Percentiles rank a stretch among this genome's conserved stretches.
Evolutionary conservation across 306 rosid genomes (phyloP).

Genomic region (Gillenia trifoliata): DNA sequence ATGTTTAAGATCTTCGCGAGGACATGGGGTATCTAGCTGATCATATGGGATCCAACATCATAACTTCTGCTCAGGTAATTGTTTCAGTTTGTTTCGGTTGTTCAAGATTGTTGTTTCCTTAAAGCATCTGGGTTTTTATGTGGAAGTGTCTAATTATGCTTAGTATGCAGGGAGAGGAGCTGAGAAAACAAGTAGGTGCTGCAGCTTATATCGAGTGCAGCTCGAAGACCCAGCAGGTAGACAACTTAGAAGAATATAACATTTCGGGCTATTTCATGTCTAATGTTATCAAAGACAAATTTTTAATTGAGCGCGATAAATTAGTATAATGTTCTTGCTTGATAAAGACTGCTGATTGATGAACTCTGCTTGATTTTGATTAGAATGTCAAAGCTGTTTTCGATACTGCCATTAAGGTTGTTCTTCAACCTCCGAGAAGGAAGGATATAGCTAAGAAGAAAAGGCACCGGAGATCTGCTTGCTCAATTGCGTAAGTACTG

Average conservation of each 20-base stretch:
- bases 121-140: neutral
- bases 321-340: neutral
- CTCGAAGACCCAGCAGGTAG: constrained; percentile 97
- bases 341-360: neutral
- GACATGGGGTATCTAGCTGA: constrained; percentile 64
- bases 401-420: constrained; percentile 96
- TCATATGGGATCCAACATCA: constrained; percentile 71
- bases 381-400: constrained; percentile 97
- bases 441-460: constrained; percentile 73
- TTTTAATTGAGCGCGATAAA: neutral
- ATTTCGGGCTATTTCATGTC: neutral
- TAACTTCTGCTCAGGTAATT: constrained; percentile 72
- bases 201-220: constrained; percentile 97
- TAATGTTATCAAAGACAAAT: neutral
- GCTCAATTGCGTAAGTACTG: constrained; percentile 73
- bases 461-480: constrained; percentile 64
- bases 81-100: neutral
- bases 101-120: neutral
- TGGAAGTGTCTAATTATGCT: constrained; percentile 12
- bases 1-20: constrained; percentile 74
- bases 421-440: constrained; percentile 95
- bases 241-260: neutral
- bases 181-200: constrained; percentile 95
- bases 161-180: constrained; percentile 82
- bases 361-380: constrained; percentile 20